phyloP scores from a whole-genome alignment of 1,284 basidiomycete species.

The Pyrrhoderma lamaoense region DNA sequence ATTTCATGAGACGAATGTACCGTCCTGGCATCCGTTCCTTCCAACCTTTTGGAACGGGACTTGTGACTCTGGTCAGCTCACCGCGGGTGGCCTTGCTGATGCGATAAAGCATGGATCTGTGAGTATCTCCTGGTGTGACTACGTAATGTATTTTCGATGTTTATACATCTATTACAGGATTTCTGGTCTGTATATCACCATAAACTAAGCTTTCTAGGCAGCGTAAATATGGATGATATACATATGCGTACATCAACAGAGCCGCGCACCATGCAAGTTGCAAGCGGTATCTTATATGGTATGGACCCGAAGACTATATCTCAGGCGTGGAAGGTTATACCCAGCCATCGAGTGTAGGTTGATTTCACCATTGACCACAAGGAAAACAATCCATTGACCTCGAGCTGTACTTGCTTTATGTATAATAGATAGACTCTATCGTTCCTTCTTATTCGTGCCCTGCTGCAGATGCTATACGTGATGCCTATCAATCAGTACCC shows the following conservation, averaged over 20 bases:
- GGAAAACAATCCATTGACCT: background rate
- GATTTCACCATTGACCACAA: background rate
- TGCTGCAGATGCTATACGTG: conserved; percentile 37
- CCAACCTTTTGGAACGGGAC: conserved; percentile 48
- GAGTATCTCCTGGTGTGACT: background rate
- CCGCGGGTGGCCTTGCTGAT: conserved; percentile 41
- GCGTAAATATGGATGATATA: conserved; percentile 29
- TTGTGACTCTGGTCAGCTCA: conserved; percentile 48
- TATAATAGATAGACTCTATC: conserved; percentile 40
- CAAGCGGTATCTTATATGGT: conserved; percentile 42
- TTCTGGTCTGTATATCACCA: conserved; percentile 44
- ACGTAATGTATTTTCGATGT: background rate
- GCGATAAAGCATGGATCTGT: conserved; percentile 43
- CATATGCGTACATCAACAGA: conserved; percentile 25
- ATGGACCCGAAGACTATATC: conserved; percentile 36
- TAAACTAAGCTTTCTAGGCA: conserved; percentile 35
- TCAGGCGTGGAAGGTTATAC: conserved; percentile 35
- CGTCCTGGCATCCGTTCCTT: conserved; percentile 40
- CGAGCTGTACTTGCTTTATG: background rate
- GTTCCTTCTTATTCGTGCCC: conserved; percentile 43
- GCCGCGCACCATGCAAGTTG: conserved; percentile 30
- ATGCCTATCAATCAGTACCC: conserved; percentile 38
- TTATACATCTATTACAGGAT: conserved; percentile 30
- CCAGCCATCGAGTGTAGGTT: conserved; percentile 33
- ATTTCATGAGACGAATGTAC: conserved; percentile 34